phyloP scores from a whole-genome alignment of 2,329 filamentous ascomycete species.

The Cladosporium halotolerans region DNA sequence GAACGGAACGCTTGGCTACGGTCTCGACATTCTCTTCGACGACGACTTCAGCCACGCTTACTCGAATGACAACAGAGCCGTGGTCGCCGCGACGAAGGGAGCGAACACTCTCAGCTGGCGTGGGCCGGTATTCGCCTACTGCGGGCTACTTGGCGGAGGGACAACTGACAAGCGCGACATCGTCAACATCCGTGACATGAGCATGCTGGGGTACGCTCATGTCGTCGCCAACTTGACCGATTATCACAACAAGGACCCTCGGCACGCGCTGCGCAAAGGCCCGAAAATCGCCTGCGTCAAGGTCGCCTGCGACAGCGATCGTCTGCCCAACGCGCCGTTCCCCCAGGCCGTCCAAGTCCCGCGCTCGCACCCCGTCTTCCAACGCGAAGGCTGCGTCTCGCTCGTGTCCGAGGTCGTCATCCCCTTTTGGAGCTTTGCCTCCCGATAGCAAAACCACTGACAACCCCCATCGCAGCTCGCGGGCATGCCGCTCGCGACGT shows the following conservation, averaged over 20 bases:
- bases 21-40: not conserved
- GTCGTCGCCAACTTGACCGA: not conserved
- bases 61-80: not conserved
- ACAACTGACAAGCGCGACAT: not conserved
- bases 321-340: not conserved
- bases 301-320: not conserved
- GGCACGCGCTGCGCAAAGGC: not conserved
- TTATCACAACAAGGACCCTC: not conserved
- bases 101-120: not conserved
- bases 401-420: not conserved
- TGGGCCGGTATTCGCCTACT: not conserved
- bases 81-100: not conserved
- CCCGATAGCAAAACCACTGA: not conserved
- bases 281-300: not conserved
- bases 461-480: not conserved
- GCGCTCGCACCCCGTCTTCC: not conserved
- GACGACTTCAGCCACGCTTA: not conserved
- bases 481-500: not conserved
- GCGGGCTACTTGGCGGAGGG: not conserved
- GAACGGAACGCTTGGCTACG: not conserved
- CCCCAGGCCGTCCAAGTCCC: not conserved
- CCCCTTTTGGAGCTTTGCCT: not conserved
- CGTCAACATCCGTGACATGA: not conserved
- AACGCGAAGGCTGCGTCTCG: not conserved
- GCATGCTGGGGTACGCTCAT: not conserved